Base-by-base conservation (phyloP, 1,139 yeast species). In the Diutina siamensis region DNA sequence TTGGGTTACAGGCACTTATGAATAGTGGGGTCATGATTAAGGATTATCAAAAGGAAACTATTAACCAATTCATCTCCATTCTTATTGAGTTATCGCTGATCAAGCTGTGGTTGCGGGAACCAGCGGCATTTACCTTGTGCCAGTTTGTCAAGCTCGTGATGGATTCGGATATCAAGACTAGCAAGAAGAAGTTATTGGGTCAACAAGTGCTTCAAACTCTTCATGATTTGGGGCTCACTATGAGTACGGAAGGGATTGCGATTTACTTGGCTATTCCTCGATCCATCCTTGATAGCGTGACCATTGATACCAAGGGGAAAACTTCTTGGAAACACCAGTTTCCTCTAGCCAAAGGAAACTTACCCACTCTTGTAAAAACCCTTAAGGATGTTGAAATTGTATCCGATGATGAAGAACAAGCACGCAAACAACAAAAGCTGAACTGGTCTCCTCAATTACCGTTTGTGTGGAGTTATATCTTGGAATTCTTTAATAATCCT, bases 41-140 rank as follows among this genome's bases (percentile, higher is more conserved):
- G 60, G 19, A 38, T 2, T 38, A 9, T 8, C 15, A 38, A 10
- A 32, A 55, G 1, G 66, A 63, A 1, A 68, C 63, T 51, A 55
- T 68, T 49, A 54, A 57, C 25, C 48, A 53, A 51, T 74, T 78
- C 50, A 64, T 74, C 25, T 64, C 68, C 5, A 60, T 67, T 33
- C 57, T 84, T 36, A 60, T 85, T n/a, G 76, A 73, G 21, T 66
- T 89, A 48, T 75, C 94, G 0, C 60, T 68, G 25, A 55, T 65
- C 31, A 89, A 89, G 60, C 74, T 87, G 2, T 89, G 97, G 97
- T 73, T 89, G 44, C 68, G 95, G 49, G 97, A 89, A 62, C 78
- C 94, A 4, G 73, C 88, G 40, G 69, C 85, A 52, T 84, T 72
- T 57, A 81, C 94, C 1, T 66, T 89, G 45, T 77, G 76, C 52